Base-by-base conservation (phyloP, 257 asterid genomes). In the Avicennia marina region DNA sequence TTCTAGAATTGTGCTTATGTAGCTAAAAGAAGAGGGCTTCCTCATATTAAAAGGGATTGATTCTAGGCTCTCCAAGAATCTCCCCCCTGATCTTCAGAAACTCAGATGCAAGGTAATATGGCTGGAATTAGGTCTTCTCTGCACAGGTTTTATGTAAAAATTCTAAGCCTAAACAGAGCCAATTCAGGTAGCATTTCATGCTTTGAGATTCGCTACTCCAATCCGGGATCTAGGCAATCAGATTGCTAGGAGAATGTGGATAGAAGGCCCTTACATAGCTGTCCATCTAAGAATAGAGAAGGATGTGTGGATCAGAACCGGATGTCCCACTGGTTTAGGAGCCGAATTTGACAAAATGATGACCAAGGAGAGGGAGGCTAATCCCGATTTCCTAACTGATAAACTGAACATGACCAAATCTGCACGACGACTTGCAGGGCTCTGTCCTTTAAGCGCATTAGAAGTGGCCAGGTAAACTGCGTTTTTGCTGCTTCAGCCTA, bases 241-340 rank as follows among this genome's bases (percentile, higher is more conserved):
- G 63, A 68, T 80, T n/a, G 85, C 88, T 2, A 58, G 73, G 17
- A 75, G 93, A 66, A 78, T 80, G 80, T 83, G 93, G 93, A 77
- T 72, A 2, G 93, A 80, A 60, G 93, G 93, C 15, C 85, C 85
- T 16, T 83, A 73, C 20, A 60, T 80, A 0, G 88, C 85, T 13
- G 36, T 78, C 39, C 93, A 83, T 64, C 65, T 83, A 57, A 69
- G 93, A 62, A 65, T 83, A 29, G 91, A 83, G 54, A 83, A 75
- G 60, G 93, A 80, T 38, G 93, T 83, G 47, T 83, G 88, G 93
- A 58, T 80, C 60, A 68, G 83, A 56, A 75, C 83, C 5, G 83
- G 88, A 25, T 80, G 87, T 13, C 68, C 39, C 60, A 68, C 86
- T 0, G 85, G 82, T 16, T 69, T 83, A 68, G 85, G 85, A 19